Conservation (phyloP, 495 filamentous ascomycete genomes). For the Hypomontagnella submonticulosa region DNA sequence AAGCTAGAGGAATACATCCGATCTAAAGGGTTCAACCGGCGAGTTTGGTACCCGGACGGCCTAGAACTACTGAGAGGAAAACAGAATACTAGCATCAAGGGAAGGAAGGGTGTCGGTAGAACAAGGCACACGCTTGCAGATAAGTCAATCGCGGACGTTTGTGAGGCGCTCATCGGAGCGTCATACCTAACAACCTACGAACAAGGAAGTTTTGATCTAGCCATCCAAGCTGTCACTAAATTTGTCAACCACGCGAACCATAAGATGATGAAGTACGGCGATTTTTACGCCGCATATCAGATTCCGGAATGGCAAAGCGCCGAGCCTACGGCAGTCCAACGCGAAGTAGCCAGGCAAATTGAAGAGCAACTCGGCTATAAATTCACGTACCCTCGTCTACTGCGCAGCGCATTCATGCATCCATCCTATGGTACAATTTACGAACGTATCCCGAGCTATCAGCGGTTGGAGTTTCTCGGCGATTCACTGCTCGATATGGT, state of each 20-base stretch:
- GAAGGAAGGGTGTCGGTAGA: conserved; percentile 49
- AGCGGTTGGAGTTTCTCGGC: conserved; percentile 92
- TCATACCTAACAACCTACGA: conserved; percentile 74
- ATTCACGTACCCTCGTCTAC: conserved; percentile 81
- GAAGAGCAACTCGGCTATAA: conserved; percentile 75
- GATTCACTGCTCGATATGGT: conserved; percentile 91
- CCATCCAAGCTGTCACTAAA: conserved; percentile 82
- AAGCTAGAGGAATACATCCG: conserved; percentile 83
- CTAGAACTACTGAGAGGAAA: conserved; percentile 66
- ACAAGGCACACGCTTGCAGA: conserved; percentile 78
- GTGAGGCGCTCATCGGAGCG: conserved; percentile 93
- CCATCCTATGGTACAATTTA: conserved; percentile 77
- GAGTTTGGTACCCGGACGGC: conserved; percentile 85
- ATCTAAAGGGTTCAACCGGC: conserved; percentile 80
- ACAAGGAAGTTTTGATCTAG: conserved; percentile 75
- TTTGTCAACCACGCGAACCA: conserved; percentile 78
- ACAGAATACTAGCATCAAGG: conserved; percentile 39
- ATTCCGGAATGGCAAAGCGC: conserved; percentile 77
- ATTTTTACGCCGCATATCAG: conserved; percentile 77
- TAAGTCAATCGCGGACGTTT: conserved; percentile 97
- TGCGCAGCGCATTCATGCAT: conserved; percentile 89
- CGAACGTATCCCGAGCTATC: conserved; percentile 86
- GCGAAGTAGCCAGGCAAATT: conserved; percentile 74
- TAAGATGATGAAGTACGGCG: conserved; percentile 70
- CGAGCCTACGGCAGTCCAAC: conserved; percentile 67